Evolutionary conservation across 192 early-diverging fungal species (phyloP).

Genomic region (Chytriomyces hyalinus): DNA sequence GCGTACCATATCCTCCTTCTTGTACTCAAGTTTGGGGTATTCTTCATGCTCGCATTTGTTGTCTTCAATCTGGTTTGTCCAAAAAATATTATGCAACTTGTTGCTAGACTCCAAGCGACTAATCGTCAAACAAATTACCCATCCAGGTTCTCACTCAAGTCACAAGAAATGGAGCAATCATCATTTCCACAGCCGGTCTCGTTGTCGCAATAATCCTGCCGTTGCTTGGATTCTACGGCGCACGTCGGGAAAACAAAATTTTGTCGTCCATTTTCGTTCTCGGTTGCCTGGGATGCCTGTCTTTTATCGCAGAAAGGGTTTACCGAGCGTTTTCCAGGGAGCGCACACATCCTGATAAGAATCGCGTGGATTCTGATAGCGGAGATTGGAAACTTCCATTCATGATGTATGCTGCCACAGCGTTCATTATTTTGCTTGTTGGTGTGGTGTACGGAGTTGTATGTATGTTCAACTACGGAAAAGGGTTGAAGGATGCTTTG

Average conservation of each 20-base stretch:
- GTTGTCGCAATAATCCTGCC: neutral
- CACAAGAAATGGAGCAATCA: neutral
- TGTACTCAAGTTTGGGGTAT: conserved; percentile 1
- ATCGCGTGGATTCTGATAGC: too few species aligned
- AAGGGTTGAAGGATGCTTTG: conserved; percentile 23
- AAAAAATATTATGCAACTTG: too few species aligned
- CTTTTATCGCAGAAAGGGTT: neutral
- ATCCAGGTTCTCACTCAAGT: conserved; percentile 2
- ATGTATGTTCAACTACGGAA: conserved; percentile 11
- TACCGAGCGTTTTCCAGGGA: neutral
- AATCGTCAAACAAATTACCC: too few species aligned
- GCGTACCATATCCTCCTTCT: conserved; percentile 5
- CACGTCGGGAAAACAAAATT: neutral
- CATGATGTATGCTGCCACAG: neutral
- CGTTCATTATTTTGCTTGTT: neutral
- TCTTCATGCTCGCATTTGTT: neutral
- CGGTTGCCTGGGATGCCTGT: neutral
- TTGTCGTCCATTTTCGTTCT: neutral
- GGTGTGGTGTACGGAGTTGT: neutral
- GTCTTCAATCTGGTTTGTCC: conserved; percentile 1
- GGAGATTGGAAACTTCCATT: neutral
- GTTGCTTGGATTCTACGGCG: conserved; percentile 3
- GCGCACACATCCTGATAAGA: neutral
- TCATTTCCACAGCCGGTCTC: neutral
- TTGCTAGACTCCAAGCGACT: too few species aligned